Evolutionary conservation across 2,329 filamentous ascomycete genomes (phyloP).

Genomic region (Pseudopithomyces maydicus): DNA sequence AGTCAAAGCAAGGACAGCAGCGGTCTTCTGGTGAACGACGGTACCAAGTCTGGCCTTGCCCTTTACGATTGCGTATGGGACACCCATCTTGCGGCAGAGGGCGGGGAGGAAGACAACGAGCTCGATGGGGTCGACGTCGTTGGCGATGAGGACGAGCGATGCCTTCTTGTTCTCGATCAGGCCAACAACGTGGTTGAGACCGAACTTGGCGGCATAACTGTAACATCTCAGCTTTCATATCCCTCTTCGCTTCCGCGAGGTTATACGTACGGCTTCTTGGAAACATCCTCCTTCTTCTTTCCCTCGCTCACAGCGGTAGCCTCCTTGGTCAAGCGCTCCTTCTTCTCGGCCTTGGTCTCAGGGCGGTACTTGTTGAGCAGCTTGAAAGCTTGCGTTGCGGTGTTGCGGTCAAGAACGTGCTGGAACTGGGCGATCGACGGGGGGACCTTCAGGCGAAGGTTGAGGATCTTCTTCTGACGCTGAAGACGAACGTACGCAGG

Average conservation of each 20-base stretch:
- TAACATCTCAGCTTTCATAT: too few species aligned
- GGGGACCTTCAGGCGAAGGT: slow-evolving; percentile 97
- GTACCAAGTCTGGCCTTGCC: slow-evolving; percentile 99
- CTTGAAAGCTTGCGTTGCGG: slow-evolving; percentile 96
- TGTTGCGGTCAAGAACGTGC: slow-evolving; percentile 72
- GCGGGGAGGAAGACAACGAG: slow-evolving; percentile 98
- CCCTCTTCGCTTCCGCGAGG: too few species aligned
- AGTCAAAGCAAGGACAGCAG: slow-evolving; percentile 91
- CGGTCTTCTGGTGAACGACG: slow-evolving; percentile 99
- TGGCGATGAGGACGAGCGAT: slow-evolving; percentile 94
- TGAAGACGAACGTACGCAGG: slow-evolving; percentile 93
- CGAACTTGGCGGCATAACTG: slow-evolving; percentile 84
- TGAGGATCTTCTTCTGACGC: slow-evolving; percentile 93
- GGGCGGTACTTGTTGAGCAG: slow-evolving; percentile 99
- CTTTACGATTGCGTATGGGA: slow-evolving; percentile 97
- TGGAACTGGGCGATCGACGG: slow-evolving; percentile 97
- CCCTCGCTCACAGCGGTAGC: slow-evolving; percentile 96
- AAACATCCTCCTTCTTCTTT: slow-evolving; percentile 99
- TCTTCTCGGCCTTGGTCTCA: slow-evolving; percentile 99
- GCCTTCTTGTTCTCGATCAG: slow-evolving; percentile 91
- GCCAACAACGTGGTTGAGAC: slow-evolving; percentile 89
- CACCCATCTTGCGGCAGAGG: slow-evolving; percentile 99
- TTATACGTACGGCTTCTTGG: slow-evolving; percentile 89
- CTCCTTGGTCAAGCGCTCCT: slow-evolving; percentile 98
- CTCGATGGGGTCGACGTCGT: slow-evolving; percentile 99